phyloP scores from a whole-genome alignment of 139 green algal species.

The Chlamydomonas asymmetrica region DNA sequence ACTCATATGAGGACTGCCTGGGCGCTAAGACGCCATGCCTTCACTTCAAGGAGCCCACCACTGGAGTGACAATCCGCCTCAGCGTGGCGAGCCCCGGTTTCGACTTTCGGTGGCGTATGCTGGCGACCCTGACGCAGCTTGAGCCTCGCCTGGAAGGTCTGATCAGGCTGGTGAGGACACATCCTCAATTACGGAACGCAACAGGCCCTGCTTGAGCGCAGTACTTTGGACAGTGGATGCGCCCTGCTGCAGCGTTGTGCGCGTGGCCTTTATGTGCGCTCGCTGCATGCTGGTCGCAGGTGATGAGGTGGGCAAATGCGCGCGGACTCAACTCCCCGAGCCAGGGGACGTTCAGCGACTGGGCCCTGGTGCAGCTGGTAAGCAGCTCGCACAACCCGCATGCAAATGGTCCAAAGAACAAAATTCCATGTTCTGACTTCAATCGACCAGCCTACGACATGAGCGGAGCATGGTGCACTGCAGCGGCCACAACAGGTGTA shows the following conservation, averaged over 20 bases:
- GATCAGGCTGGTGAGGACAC: conserved; percentile 24
- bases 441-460: no score
- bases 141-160: conserved; percentile 23
- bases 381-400: no score
- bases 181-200: neutral
- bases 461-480: no score
- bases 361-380: conserved; percentile 38
- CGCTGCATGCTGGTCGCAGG: conserved; percentile 5
- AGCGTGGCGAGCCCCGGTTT: conserved; percentile 31
- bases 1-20: no score
- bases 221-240: no score
- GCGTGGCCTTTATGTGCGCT: neutral
- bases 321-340: conserved; percentile 30
- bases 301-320: conserved; percentile 38
- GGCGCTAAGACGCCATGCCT: no score
- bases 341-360: conserved; percentile 38
- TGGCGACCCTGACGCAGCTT: conserved; percentile 10
- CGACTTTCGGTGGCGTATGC: conserved; percentile 13
- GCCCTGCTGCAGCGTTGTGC: no score
- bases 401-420: no score
- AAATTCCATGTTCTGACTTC: no score
- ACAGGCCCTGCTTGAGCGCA: neutral
- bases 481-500: no score
- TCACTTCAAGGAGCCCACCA: neutral
- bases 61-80: conserved; percentile 25